phyloP scores from a whole-genome alignment of 2,329 filamentous ascomycete genomes.

The Peltaster fructicola region DNA sequence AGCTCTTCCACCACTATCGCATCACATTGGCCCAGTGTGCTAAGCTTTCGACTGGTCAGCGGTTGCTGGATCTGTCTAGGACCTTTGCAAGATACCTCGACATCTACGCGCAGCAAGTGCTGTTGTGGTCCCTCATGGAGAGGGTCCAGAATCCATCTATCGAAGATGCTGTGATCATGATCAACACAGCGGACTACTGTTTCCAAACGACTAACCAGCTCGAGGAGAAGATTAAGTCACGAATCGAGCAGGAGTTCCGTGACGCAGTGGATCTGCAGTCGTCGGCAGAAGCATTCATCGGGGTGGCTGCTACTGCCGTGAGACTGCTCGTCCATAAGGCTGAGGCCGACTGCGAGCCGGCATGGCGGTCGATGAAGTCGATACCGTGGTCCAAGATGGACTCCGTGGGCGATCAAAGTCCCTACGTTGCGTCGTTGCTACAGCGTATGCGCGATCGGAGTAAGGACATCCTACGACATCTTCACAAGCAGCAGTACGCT shows the following conservation, averaged over 20 bases:
- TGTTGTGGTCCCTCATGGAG: slow-evolving; percentile 54
- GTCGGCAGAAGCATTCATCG: slow-evolving; percentile 88
- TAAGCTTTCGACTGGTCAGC: slow-evolving; percentile 81
- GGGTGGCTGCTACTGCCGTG: slow-evolving; percentile 77
- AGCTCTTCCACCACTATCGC: slow-evolving; percentile 94
- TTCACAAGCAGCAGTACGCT: slow-evolving; percentile 86
- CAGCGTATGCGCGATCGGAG: slow-evolving; percentile 53
- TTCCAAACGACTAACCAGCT: slow-evolving; percentile 83
- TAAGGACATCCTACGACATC: slow-evolving; percentile 54
- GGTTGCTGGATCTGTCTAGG: slow-evolving; percentile 66
- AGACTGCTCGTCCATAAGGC: slow-evolving; percentile 69
- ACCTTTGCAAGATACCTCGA: slow-evolving; percentile 87
- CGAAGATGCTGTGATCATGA: slow-evolving; percentile 65
- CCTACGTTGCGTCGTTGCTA: slow-evolving; percentile 72
- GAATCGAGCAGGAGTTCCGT: slow-evolving; percentile 64
- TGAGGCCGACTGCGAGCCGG: slow-evolving; percentile 63
- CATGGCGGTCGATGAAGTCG: slow-evolving; percentile 95
- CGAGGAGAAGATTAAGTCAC: slow-evolving; percentile 82
- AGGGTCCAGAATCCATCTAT: slow-evolving; percentile 40
- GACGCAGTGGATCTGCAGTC: slow-evolving; percentile 72
- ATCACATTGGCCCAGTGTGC: slow-evolving; percentile 85
- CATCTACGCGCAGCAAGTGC: slow-evolving; percentile 83
- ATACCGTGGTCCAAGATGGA: slow-evolving; percentile 92
- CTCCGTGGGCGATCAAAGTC: slow-evolving; percentile 79
- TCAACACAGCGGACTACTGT: slow-evolving; percentile 97